Conservation (phyloP, 2,329 filamentous ascomycete species). For the Lasiodiplodia gonubiensis region DNA sequence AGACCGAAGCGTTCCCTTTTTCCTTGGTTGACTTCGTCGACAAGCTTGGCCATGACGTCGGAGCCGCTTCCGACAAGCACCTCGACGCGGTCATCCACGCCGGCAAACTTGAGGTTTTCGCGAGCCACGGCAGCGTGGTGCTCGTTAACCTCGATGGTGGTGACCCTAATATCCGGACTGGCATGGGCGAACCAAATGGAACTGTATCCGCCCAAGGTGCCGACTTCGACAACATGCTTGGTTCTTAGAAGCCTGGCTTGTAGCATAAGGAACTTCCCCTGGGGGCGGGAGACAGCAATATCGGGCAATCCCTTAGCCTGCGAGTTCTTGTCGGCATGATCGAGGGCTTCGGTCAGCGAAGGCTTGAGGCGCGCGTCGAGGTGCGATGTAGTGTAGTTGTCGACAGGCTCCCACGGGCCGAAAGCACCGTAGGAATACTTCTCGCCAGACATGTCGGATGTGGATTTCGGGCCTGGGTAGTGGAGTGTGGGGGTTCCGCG, state of each 20-base stretch:
- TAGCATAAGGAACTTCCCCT: conserved; percentile 44
- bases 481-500: neutral
- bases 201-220: conserved; percentile 61
- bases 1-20: conserved; percentile 54
- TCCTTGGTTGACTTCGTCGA: conserved; percentile 47
- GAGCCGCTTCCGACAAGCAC: conserved; percentile 54
- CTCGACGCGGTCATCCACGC: conserved; percentile 51
- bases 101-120: conserved; percentile 51
- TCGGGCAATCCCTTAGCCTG: conserved; percentile 40
- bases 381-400: conserved; percentile 44
- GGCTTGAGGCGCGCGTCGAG: conserved; percentile 39
- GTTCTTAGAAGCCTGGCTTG: conserved; percentile 40
- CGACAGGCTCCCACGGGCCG: conserved; percentile 46
- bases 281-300: conserved; percentile 43
- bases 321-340: conserved; percentile 32
- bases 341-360: conserved; percentile 31
- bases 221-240: conserved; percentile 56
- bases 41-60: conserved; percentile 51
- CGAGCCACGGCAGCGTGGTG: conserved; percentile 55
- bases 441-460: neutral
- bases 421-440: conserved; percentile 23
- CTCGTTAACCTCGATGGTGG: conserved; percentile 57
- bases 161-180: conserved; percentile 49
- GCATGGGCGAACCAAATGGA: conserved; percentile 59
- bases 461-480: neutral